Conservation (phyloP, 2,329 filamentous ascomycete genomes). For the Penicillium capsulatum region DNA sequence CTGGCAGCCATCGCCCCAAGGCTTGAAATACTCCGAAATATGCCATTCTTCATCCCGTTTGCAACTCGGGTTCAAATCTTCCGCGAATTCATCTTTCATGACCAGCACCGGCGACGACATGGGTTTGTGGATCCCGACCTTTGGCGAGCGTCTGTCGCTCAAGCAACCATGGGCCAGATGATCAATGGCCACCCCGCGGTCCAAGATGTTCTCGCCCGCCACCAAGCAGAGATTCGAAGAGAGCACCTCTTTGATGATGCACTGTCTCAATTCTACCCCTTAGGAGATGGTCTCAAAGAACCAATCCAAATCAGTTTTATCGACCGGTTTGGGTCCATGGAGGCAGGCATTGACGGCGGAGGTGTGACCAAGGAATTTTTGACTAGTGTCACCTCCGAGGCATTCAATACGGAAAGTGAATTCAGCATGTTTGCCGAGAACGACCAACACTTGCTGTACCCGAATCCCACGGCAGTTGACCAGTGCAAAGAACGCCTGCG, state of each 20-base stretch:
- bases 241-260: constrained; percentile 82
- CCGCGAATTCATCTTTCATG: constrained; percentile 80
- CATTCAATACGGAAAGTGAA: constrained; percentile 61
- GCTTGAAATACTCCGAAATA: constrained; percentile 85
- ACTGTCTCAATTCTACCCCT: constrained; percentile 71
- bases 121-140: constrained; percentile 68
- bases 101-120: constrained; percentile 67
- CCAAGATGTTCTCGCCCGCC: constrained; percentile 48
- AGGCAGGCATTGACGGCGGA: constrained; percentile 94
- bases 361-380: constrained; percentile 97
- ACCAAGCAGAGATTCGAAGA: constrained; percentile 76
- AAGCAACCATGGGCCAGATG: constrained; percentile 38
- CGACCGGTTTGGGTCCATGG: constrained; percentile 77
- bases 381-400: constrained; percentile 79
- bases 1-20: constrained; percentile 78
- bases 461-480: constrained; percentile 75
- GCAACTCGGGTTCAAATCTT: constrained; percentile 88
- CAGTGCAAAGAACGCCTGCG: constrained; percentile 59
- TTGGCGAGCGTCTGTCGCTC: constrained; percentile 63
- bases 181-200: constrained; percentile 39
- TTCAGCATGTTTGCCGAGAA: constrained; percentile 75
- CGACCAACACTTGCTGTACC: constrained; percentile 79
- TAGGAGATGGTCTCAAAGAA: constrained; percentile 83
- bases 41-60: constrained; percentile 96
- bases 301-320: constrained; percentile 96